phyloP scores from a whole-genome alignment of 164 flowering plant species.

The Umbellularia californica region DNA sequence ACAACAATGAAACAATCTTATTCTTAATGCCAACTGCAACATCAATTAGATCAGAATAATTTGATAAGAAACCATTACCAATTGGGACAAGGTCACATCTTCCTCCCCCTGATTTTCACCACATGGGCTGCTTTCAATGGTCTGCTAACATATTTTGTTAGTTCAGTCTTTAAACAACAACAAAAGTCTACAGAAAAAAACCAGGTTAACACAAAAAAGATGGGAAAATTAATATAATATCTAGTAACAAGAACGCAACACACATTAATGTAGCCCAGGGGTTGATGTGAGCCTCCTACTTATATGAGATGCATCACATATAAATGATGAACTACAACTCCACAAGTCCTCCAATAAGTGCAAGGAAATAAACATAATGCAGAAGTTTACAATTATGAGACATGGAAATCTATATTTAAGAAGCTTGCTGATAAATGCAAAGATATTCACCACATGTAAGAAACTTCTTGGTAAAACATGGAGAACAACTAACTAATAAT shows the following conservation, averaged over 20 bases:
- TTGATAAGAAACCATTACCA: constrained; percentile 39
- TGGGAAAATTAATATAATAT: background rate
- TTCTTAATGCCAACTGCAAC: background rate
- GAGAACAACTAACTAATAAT: too few species aligned
- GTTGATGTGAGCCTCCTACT: too few species aligned
- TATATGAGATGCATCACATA: too few species aligned
- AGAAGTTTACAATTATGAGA: background rate
- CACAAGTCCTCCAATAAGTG: background rate
- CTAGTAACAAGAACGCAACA: too few species aligned
- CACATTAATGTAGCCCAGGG: too few species aligned
- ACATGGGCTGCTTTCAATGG: constrained; percentile 79
- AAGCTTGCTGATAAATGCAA: background rate
- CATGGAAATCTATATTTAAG: background rate
- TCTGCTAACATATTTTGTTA: constrained; percentile 32
- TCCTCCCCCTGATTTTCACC: constrained; percentile 61
- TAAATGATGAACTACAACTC: too few species aligned
- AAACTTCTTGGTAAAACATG: too few species aligned
- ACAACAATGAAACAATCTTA: background rate
- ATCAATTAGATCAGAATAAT: background rate
- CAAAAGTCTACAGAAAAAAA: background rate
- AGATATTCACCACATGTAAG: background rate
- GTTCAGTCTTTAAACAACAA: background rate
- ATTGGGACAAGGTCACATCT: constrained; percentile 74
- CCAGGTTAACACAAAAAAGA: background rate
- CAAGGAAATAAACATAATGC: background rate